Evolutionary conservation across 495 filamentous ascomycete species (phyloP).

Genomic region (Physcia stellaris): DNA sequence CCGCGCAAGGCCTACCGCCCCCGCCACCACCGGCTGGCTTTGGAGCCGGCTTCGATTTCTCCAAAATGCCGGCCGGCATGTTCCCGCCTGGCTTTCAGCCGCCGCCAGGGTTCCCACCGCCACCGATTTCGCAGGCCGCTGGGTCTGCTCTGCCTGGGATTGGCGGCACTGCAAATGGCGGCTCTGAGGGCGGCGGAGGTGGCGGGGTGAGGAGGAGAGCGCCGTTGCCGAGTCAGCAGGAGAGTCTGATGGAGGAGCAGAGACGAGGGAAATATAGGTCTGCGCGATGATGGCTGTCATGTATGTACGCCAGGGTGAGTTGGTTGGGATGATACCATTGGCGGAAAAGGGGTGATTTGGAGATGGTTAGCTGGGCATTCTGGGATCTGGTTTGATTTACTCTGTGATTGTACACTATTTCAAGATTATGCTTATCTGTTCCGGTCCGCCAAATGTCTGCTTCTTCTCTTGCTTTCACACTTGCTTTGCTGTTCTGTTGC

Average conservation of each 20-base stretch:
- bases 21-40: conserved; percentile 30
- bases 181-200: conserved; percentile 21
- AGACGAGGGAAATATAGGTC: conserved; percentile 47
- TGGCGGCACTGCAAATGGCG: conserved; percentile 32
- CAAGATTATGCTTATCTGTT: too few relatives aligned
- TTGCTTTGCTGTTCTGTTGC: too few relatives aligned
- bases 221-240: conserved; percentile 69
- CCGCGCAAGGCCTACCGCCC: conserved; percentile 39
- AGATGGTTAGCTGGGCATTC: too few relatives aligned
- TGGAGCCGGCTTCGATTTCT: conserved; percentile 51
- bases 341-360: not conserved
- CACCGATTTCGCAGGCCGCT: conserved; percentile 14
- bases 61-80: conserved; percentile 43
- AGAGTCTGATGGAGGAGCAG: conserved; percentile 66
- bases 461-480: too few relatives aligned
- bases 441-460: too few relatives aligned
- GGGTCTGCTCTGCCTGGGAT: conserved; percentile 23
- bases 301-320: not conserved
- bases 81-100: conserved; percentile 32
- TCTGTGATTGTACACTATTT: too few relatives aligned
- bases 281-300: conserved; percentile 24
- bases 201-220: conserved; percentile 38
- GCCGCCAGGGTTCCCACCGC: conserved; percentile 23
- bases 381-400: too few relatives aligned
- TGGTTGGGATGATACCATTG: not conserved